Evolutionary conservation across 495 filamentous ascomycete species (phyloP).

Genomic region (Neurospora sp.): DNA sequence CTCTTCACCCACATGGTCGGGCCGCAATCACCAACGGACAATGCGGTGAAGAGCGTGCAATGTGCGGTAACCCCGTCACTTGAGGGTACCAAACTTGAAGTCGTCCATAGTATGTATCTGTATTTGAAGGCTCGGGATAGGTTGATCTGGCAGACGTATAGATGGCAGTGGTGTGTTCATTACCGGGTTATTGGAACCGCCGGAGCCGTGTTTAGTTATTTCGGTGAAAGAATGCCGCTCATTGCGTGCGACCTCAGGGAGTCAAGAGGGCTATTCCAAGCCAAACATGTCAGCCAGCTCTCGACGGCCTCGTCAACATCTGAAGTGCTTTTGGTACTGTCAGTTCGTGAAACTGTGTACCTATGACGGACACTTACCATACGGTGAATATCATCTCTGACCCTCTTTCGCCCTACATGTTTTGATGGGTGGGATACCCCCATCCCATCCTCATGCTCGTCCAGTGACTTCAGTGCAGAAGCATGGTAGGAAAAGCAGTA

Average conservation of each 20-base stretch:
- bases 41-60: background rate
- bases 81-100: background rate
- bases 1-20: background rate
- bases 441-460: background rate
- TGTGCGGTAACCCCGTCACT: background rate
- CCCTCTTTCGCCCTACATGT: background rate
- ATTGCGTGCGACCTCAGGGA: background rate
- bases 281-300: background rate
- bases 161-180: background rate
- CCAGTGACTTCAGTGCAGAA: background rate
- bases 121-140: background rate
- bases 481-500: background rate
- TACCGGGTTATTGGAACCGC: background rate
- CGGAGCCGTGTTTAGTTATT: background rate
- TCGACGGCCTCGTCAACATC: background rate
- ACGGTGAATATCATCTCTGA: background rate
- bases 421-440: background rate
- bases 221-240: background rate
- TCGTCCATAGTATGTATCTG: background rate
- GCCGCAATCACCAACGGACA: background rate
- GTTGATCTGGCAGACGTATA: background rate
- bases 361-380: background rate
- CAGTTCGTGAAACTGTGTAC: background rate
- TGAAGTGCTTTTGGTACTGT: background rate
- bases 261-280: background rate